Percentiles rank a stretch among this genome's conserved stretches.
phyloP scores from a whole-genome alignment of 768 basidiomycete genomes.

The Trametes maxima region DNA sequence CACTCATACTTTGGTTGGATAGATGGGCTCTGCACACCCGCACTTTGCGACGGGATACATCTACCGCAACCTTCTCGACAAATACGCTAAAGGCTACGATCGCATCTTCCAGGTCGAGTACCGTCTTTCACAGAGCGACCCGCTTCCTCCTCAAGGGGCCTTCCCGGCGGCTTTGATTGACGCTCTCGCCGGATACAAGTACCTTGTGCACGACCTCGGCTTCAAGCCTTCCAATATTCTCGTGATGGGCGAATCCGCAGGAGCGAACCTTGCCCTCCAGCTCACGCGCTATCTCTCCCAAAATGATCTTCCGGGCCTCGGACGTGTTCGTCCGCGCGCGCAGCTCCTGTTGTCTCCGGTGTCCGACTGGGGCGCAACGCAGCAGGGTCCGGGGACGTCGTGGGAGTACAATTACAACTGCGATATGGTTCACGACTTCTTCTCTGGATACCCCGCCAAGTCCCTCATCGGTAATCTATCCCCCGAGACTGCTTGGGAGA shows the following conservation, averaged over 20 bases:
- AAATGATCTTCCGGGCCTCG: slow-evolving; percentile 21
- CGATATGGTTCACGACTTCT: slow-evolving; percentile 12
- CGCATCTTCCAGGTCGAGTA: slow-evolving; percentile 48
- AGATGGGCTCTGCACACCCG: slow-evolving; percentile 20
- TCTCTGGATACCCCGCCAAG: slow-evolving; percentile 2
- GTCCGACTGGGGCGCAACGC: slow-evolving; percentile 24
- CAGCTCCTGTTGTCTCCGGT: slow-evolving; percentile 39
- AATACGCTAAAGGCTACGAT: slow-evolving; percentile 1
- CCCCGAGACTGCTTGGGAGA: slow-evolving; percentile 1
- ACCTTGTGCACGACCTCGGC: slow-evolving; percentile 46
- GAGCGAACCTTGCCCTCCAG: slow-evolving; percentile 50
- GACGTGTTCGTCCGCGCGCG: slow-evolving; percentile 32
- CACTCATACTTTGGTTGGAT: not conserved
- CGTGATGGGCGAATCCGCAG: slow-evolving; percentile 57
- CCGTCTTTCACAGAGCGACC: slow-evolving; percentile 38
- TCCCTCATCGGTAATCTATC: slow-evolving; percentile 10
- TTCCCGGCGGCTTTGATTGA: slow-evolving; percentile 60
- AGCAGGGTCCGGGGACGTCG: slow-evolving; percentile 14
- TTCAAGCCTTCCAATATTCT: slow-evolving; percentile 50
- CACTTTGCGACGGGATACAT: slow-evolving; percentile 11
- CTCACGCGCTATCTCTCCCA: slow-evolving; percentile 40
- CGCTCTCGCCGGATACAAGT: slow-evolving; percentile 50
- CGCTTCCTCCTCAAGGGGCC: slow-evolving; percentile 38
- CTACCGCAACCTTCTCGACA: slow-evolving; percentile 21
- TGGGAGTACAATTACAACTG: not conserved